These are phyloP conservation scores for Turritis glabra DNA, from an alignment of 345 rosid genomes.

Conservation along the genomic window DNA sequence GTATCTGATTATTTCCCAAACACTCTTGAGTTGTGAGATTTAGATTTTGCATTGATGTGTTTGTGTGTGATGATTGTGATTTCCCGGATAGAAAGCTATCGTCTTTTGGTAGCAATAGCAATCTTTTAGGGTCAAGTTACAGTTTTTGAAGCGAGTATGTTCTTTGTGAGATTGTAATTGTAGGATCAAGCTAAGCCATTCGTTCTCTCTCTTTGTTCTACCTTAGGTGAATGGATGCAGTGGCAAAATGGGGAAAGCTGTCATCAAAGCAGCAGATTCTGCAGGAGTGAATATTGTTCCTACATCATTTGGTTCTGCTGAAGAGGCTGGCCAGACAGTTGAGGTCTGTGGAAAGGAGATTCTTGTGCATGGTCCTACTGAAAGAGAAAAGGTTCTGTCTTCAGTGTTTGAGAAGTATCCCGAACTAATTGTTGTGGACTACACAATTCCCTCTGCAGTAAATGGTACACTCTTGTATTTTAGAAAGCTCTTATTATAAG, in stretches of 20 bases:
- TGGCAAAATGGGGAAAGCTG: conserved; percentile 89
- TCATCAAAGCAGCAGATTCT: conserved; percentile 77
- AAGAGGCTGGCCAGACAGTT: conserved; percentile 60
- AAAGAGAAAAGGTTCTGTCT: conserved; percentile 73
- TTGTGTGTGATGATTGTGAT: conserved; percentile 6
- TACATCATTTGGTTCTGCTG: conserved; percentile 63
- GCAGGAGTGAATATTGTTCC: conserved; percentile 82
- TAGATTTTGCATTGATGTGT: background rate
- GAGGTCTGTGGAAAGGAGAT: conserved; percentile 74
- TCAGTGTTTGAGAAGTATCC: conserved; percentile 61
- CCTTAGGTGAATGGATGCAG: conserved; percentile 76
- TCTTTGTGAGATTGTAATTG: background rate
- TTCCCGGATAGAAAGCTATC: background rate
- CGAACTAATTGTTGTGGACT: conserved; percentile 77
- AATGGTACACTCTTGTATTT: conserved; percentile 53
- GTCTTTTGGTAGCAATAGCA: background rate
- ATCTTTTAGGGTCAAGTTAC: background rate
- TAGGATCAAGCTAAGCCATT: background rate
- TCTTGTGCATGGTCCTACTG: conserved; percentile 68
- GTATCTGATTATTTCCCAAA: conserved; percentile 28
- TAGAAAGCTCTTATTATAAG: background rate
- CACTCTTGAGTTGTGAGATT: background rate
- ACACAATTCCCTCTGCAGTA: conserved; percentile 79
- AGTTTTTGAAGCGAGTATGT: background rate
- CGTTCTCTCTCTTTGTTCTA: background rate